Evolutionary conservation across 1,284 basidiomycete genomes (phyloP).

Genomic region (Coniferiporia sulphurascens): DNA sequence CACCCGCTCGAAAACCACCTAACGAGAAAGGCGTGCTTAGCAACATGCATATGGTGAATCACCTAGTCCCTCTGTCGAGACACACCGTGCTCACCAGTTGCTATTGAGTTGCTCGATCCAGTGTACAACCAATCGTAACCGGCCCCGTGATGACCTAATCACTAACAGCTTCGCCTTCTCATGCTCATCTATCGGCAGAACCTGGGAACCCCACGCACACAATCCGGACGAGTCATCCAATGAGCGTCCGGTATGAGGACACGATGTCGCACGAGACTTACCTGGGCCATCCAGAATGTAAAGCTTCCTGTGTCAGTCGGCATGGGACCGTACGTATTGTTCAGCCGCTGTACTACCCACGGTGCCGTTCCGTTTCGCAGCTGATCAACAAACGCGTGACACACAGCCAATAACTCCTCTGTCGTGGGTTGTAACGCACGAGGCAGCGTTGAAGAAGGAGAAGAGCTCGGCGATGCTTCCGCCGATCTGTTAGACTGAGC

Average conservation of each 20-base stretch:
- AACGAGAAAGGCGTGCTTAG: slow-evolving; percentile 15
- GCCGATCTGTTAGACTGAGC: slow-evolving; percentile 21
- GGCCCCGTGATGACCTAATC: slow-evolving; percentile 73
- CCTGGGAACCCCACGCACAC: slow-evolving; percentile 28
- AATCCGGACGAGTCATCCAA: neutral
- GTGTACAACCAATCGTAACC: slow-evolving; percentile 81
- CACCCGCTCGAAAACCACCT: slow-evolving; percentile 51
- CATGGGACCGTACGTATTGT: slow-evolving; percentile 70
- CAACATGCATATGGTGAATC: neutral
- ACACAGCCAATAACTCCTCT: slow-evolving; percentile 68
- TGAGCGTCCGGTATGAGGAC: neutral
- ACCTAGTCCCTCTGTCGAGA: slow-evolving; percentile 2
- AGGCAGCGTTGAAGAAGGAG: neutral
- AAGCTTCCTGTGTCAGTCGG: slow-evolving; percentile 65
- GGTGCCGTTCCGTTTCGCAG: slow-evolving; percentile 81
- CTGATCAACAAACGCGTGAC: slow-evolving; percentile 76
- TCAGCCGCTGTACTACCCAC: slow-evolving; percentile 85
- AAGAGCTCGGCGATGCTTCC: slow-evolving; percentile 14
- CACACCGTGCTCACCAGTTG: slow-evolving; percentile 48
- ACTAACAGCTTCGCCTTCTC: slow-evolving; percentile 95
- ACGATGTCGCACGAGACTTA: slow-evolving; percentile 26
- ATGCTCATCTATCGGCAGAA: slow-evolving; percentile 92
- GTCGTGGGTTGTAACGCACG: slow-evolving; percentile 23
- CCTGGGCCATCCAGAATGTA: slow-evolving; percentile 87
- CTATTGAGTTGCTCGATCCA: slow-evolving; percentile 85